These are phyloP conservation scores for Plectosphaerella sp. DNA, from an alignment of 2,329 filamentous ascomycete genomes.

Conservation along the genomic window DNA sequence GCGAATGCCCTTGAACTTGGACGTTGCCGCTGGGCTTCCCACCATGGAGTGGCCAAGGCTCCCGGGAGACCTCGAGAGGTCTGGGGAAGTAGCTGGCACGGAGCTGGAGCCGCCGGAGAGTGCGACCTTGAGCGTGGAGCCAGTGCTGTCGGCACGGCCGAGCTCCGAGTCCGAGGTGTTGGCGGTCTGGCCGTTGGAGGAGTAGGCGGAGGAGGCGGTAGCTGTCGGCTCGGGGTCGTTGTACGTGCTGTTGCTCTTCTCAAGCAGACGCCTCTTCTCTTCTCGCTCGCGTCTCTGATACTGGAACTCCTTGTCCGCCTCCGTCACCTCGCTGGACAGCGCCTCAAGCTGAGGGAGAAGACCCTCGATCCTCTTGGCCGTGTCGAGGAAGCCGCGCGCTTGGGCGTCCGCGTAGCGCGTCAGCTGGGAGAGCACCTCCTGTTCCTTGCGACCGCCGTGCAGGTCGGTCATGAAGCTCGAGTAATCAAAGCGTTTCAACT, in stretches of 20 bases:
- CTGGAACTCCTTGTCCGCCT: slow-evolving; percentile 95
- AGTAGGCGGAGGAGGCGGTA: slow-evolving; percentile 22
- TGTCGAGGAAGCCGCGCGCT: slow-evolving; percentile 73
- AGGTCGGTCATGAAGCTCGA: slow-evolving; percentile 99
- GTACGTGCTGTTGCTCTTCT: slow-evolving; percentile 77
- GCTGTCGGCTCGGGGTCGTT: slow-evolving; percentile 58
- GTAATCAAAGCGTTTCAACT: slow-evolving; percentile 97
- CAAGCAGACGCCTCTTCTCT: slow-evolving; percentile 83
- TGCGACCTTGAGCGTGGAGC: slow-evolving; percentile 58
- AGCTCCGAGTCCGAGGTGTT: slow-evolving; percentile 64
- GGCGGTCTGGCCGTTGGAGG: slow-evolving; percentile 38
- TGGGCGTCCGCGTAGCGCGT: slow-evolving; percentile 93
- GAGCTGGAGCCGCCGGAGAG: slow-evolving; percentile 38
- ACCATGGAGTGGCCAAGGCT: slow-evolving; percentile 41
- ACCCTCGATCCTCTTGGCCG: slow-evolving; percentile 81
- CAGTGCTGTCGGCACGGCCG: slow-evolving; percentile 68
- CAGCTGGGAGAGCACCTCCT: slow-evolving; percentile 90
- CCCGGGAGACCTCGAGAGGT: slow-evolving; percentile 54
- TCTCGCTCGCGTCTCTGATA: slow-evolving; percentile 92
- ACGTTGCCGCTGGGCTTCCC: slow-evolving; percentile 45
- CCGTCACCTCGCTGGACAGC: slow-evolving; percentile 79
- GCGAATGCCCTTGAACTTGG: slow-evolving; percentile 84
- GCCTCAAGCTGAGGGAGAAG: slow-evolving; percentile 88
- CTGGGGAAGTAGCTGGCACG: slow-evolving; percentile 24
- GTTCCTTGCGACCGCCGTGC: slow-evolving; percentile 97